Conservation (phyloP, 1,284 basidiomycete species). For the Phellopilus nigrolimitatus region DNA sequence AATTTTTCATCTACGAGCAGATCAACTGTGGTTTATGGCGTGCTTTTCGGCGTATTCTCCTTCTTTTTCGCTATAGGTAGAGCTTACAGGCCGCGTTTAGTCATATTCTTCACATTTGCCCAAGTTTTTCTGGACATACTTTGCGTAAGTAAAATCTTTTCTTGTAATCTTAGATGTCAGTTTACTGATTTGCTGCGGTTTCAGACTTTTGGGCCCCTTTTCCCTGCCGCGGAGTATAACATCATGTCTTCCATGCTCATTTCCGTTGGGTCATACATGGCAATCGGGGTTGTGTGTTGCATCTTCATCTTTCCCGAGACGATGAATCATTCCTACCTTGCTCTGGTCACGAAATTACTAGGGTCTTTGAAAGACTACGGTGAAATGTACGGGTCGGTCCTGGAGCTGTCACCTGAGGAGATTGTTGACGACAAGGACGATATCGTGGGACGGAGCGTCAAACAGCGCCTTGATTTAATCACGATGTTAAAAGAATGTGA, state of each 20-base stretch:
- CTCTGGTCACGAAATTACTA: conserved; percentile 32
- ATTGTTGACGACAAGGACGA: not conserved
- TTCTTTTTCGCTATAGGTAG: conserved; percentile 59
- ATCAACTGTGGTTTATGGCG: conserved; percentile 45
- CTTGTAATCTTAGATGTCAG: not conserved
- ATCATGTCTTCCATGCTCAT: conserved; percentile 54
- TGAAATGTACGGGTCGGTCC: not conserved
- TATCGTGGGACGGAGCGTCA: too few relatives aligned
- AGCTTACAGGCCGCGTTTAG: conserved; percentile 58
- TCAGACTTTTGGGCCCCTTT: conserved; percentile 49
- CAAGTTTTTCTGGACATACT: conserved; percentile 41
- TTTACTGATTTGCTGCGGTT: not conserved
- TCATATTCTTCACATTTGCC: conserved; percentile 52
- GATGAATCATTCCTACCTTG: conserved; percentile 47
- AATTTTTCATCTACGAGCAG: not conserved
- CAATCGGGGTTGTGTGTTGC: conserved; percentile 50
- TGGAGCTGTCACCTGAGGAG: not conserved
- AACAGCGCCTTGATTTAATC: too few relatives aligned
- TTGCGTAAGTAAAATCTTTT: not conserved
- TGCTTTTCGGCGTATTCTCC: conserved; percentile 63
- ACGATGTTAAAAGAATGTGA: conserved; percentile 5
- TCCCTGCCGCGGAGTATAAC: conserved; percentile 62
- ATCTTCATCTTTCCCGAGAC: conserved; percentile 71
- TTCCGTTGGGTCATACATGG: conserved; percentile 56
- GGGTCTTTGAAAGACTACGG: not conserved